Conservation (phyloP, 2,329 filamentous ascomycete species). For the Canariomyces notabilis region DNA sequence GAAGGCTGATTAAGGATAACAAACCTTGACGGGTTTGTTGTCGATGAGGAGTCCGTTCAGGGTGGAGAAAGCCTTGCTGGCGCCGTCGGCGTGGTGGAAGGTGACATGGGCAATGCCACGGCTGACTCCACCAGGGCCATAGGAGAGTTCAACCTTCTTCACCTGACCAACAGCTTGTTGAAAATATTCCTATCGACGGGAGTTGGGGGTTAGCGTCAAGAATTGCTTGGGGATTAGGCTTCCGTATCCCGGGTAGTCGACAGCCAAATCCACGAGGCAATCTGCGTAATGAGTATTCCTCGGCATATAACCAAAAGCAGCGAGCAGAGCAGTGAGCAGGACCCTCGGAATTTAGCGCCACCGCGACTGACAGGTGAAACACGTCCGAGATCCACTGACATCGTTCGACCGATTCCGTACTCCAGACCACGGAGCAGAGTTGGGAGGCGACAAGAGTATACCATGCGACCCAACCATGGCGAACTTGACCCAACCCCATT, state of each 20-base stretch:
- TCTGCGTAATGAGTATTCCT: constrained; percentile 13
- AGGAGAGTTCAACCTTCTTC: constrained; percentile 86
- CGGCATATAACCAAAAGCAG: constrained; percentile 23
- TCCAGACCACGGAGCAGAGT: constrained; percentile 6
- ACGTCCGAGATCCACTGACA: constrained; percentile 16
- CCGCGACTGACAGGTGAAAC: constrained; percentile 25
- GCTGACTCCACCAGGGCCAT: constrained; percentile 87
- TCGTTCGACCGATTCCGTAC: constrained; percentile 16
- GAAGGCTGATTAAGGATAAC: constrained; percentile 17
- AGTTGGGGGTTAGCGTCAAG: constrained; percentile 63
- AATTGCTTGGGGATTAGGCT: constrained; percentile 32
- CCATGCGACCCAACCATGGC: constrained; percentile 8
- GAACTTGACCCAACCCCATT: constrained; percentile 9
- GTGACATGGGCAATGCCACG: constrained; percentile 87
- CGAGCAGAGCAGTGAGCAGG: constrained; percentile 36
- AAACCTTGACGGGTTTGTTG: constrained; percentile 82
- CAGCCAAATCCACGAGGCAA: constrained; percentile 17
- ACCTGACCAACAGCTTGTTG: constrained; percentile 79
- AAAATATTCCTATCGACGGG: constrained; percentile 88
- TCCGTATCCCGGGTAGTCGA: constrained; percentile 17
- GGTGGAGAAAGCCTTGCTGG: constrained; percentile 75
- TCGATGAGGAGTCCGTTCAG: constrained; percentile 90
- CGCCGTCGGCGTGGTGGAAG: constrained; percentile 76
- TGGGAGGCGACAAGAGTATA: constrained; percentile 13
- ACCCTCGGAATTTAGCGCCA: constrained; percentile 17